Evolutionary conservation across 2,329 filamentous ascomycete species (phyloP), one percentile per base, ranked within the genome.

Genomic region (Trichoderma endophyticum): DNA sequence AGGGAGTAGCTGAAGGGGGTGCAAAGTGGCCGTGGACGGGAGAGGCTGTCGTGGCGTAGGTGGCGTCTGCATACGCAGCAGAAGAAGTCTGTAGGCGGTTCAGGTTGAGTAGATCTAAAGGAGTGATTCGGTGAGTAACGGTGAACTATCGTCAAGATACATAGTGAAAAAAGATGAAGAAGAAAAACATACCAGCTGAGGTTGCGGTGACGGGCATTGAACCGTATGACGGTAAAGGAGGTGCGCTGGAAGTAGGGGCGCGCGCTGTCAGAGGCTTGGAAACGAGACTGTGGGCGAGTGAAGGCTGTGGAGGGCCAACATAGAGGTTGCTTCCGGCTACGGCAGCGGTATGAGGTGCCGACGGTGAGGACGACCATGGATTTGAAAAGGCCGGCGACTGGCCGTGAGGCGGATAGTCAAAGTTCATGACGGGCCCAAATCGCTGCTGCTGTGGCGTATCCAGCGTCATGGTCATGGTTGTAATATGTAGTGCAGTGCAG

Each of bases 401-500:
- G 81, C 73, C 74, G 76, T 81, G 81, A 43, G 83, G 81, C 73
- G 85, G 83, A 83, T 93, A 94, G 81, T 95, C 93, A 86, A 95
- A 96, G 82, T 89, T 90, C 85, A 97, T 83, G 81, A 88, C 83
- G 80, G 87, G 89, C 79, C 88, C 93, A 84, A 92, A 93, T 82
- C 90, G 89, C 85, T 90, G 93, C 85, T 90, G 93, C 84, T 95
- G 94, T 82, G 94, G 93, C 79, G 90, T 90, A 85, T 97, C 94
- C 86, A 97, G 90, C 83, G 95, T 93, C 94, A 97, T 97, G 85
- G 94, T 96, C 94, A 97, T 97, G 82, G 83, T 36, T n/a, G 39
- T 43, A 43, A 9, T 43, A 4, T 43, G 34, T 1, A 15, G 32
- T 90, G 84, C 54, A 54, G 79, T 66, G 56, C 8, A 57, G 74